A percentile compares a stretch with the other conserved stretches of the same genome.
These are phyloP conservation scores for Camillea tinctor DNA, from an alignment of 2,329 filamentous ascomycete genomes.

Conservation along the genomic window DNA sequence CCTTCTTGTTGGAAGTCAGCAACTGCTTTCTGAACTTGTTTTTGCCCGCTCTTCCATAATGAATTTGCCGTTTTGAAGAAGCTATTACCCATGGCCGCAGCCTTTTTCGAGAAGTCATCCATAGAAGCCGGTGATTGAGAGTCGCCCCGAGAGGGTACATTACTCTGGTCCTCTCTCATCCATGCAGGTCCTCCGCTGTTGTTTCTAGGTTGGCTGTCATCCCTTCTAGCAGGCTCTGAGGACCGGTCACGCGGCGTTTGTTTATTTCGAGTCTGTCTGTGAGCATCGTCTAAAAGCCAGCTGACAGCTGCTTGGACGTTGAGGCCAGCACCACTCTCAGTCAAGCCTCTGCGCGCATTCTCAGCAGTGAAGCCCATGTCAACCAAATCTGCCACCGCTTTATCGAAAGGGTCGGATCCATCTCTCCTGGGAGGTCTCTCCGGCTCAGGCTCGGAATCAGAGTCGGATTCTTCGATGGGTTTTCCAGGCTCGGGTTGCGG, in stretches of 20 bases:
- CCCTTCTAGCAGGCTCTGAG: constrained; percentile 41
- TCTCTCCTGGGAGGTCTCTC: constrained; percentile 18
- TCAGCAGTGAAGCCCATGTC: constrained; percentile 93
- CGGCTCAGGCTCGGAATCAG: constrained; percentile 46
- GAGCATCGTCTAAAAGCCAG: constrained; percentile 88
- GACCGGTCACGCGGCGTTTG: constrained; percentile 51
- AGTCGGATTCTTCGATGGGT: constrained; percentile 52
- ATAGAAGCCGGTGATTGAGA: constrained; percentile 57
- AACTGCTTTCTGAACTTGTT: constrained; percentile 88
- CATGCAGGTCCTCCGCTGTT: constrained; percentile 54
- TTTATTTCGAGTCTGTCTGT: constrained; percentile 77
- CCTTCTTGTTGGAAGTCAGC: constrained; percentile 75
- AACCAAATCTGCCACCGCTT: constrained; percentile 81
- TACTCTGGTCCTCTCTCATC: constrained; percentile 56
- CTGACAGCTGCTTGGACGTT: constrained; percentile 86
- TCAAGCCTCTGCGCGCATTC: constrained; percentile 76
- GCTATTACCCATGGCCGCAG: constrained; percentile 77
- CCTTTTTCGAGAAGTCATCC: constrained; percentile 75
- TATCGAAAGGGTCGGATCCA: constrained; percentile 65
- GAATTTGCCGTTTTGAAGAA: constrained; percentile 93
- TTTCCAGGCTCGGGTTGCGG: constrained; percentile 53
- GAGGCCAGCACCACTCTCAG: constrained; percentile 73
- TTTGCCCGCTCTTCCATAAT: constrained; percentile 91
- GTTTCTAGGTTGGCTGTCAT: constrained; percentile 36
- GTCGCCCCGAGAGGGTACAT: constrained; percentile 49